These are phyloP conservation scores for Talaromyces wortmannii DNA, from an alignment of 495 filamentous ascomycete species.

Conservation along the genomic window DNA sequence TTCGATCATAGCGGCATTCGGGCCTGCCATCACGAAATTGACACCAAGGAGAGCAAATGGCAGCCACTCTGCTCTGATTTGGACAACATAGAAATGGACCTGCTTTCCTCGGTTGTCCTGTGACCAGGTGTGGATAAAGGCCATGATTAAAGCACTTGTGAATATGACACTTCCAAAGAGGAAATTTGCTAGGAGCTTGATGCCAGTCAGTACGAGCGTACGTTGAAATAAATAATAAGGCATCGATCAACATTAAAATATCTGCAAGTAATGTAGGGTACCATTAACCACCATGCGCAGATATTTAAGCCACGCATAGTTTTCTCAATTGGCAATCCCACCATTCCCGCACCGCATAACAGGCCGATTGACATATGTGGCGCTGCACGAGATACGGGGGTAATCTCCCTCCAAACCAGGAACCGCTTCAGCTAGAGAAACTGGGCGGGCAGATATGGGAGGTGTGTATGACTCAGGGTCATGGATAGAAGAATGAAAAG, in stretches of 20 bases:
- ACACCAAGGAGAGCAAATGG: slow-evolving; percentile 70
- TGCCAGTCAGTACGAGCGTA: slow-evolving; percentile 23
- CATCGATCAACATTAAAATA: background rate
- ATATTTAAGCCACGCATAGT: slow-evolving; percentile 53
- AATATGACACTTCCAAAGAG: slow-evolving; percentile 46
- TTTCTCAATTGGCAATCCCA: slow-evolving; percentile 86
- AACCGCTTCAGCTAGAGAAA: slow-evolving; percentile 83
- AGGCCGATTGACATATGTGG: slow-evolving; percentile 69
- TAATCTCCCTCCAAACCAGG: slow-evolving; percentile 97
- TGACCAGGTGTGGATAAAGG: slow-evolving; percentile 70
- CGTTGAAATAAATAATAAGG: background rate
- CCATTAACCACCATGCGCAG: slow-evolving; percentile 66
- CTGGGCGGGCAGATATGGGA: slow-evolving; percentile 97
- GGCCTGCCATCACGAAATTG: slow-evolving; percentile 53
- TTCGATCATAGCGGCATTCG: slow-evolving; percentile 43
- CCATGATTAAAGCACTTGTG: slow-evolving; percentile 61
- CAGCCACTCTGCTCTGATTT: slow-evolving; percentile 65
- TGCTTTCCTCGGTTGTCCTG: slow-evolving; percentile 74
- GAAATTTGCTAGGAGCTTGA: slow-evolving; percentile 42
- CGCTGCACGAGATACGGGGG: slow-evolving; percentile 67
- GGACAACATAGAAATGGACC: slow-evolving; percentile 66
- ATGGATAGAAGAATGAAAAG: slow-evolving; percentile 8
- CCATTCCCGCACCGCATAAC: slow-evolving; percentile 73
- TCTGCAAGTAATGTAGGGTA: slow-evolving; percentile 71
- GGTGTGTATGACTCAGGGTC: slow-evolving; percentile 33